These are phyloP conservation scores for Fusarium dlaminii DNA, from an alignment of 2,329 filamentous ascomycete species.

Conservation along the genomic window DNA sequence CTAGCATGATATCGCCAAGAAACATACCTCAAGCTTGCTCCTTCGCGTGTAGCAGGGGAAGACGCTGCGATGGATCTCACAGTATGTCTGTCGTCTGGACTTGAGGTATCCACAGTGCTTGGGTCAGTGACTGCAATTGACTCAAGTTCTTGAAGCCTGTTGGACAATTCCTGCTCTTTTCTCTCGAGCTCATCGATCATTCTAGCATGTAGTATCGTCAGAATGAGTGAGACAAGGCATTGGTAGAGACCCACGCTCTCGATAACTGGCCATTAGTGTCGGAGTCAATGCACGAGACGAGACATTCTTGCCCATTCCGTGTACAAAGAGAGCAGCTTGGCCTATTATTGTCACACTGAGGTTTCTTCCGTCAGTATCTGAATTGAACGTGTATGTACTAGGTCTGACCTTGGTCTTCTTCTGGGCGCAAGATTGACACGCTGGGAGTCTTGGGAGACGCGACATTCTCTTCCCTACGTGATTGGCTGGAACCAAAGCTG, in stretches of 20 bases:
- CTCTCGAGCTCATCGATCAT: slow-evolving; percentile 15
- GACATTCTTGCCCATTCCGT: slow-evolving; percentile 1
- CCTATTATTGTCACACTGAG: slow-evolving; percentile 12
- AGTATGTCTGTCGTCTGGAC: slow-evolving; percentile 17
- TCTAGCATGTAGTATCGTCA: too few relatives aligned
- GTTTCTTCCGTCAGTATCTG: neutral
- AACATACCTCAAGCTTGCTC: slow-evolving; percentile 22
- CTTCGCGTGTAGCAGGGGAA: neutral
- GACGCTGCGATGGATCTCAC: slow-evolving; percentile 13
- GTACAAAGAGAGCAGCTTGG: slow-evolving; percentile 4
- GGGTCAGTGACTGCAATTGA: neutral
- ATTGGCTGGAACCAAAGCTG: neutral
- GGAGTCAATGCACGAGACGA: neutral
- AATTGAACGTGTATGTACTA: neutral
- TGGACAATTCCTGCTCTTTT: slow-evolving; percentile 3
- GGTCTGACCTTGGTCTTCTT: slow-evolving; percentile 11
- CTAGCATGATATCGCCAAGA: too few relatives aligned
- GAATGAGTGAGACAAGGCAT: accelerated
- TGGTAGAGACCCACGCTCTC: neutral
- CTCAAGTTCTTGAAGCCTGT: neutral
- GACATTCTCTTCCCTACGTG: neutral
- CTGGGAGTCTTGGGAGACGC: slow-evolving; percentile 9
- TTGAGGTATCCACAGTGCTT: neutral
- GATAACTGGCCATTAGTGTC: neutral
- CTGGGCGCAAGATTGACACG: slow-evolving; percentile 15